Evolutionary conservation across 2,329 filamentous ascomycete species (phyloP).

Genomic region (Venturiaceae sp.): DNA sequence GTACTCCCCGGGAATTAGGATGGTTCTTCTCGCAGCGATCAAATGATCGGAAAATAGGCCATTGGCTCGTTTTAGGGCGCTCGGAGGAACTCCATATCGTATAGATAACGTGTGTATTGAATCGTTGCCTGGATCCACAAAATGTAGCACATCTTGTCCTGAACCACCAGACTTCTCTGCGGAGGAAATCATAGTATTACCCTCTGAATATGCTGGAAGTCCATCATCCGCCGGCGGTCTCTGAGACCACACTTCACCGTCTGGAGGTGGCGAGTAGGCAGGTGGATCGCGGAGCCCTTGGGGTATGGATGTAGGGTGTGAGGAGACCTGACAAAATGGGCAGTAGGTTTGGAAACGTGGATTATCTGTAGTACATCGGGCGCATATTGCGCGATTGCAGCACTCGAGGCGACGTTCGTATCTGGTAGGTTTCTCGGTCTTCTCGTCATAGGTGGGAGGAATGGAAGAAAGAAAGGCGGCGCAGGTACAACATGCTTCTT

Average conservation of each 20-base stretch:
- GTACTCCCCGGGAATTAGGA: constrained; percentile 61
- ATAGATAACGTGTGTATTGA: constrained; percentile 59
- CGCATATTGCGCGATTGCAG: constrained; percentile 63
- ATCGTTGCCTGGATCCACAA: constrained; percentile 61
- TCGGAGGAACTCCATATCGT: constrained; percentile 58
- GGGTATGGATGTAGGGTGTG: constrained; percentile 47
- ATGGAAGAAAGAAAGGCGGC: constrained; percentile 49
- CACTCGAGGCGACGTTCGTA: constrained; percentile 55
- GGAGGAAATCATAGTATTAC: background rate
- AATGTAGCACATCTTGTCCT: constrained; percentile 56
- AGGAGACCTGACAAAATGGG: constrained; percentile 70
- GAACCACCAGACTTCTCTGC: background rate
- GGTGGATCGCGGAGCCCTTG: constrained; percentile 57
- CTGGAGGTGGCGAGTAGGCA: constrained; percentile 45
- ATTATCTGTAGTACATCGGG: constrained; percentile 59
- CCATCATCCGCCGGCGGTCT: background rate
- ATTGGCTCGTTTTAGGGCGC: constrained; percentile 56
- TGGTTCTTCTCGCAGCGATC: constrained; percentile 55
- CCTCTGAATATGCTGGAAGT: constrained; percentile 1
- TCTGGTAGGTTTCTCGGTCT: constrained; percentile 51
- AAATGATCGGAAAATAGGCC: constrained; percentile 63
- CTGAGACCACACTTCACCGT: background rate
- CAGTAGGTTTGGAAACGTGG: constrained; percentile 56
- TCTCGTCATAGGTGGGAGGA: constrained; percentile 41
- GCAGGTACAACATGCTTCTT: constrained; percentile 59